These are phyloP conservation scores for Kodamaea laetipori DNA, from an alignment of 805 yeast genomes.

Conservation along the genomic window DNA sequence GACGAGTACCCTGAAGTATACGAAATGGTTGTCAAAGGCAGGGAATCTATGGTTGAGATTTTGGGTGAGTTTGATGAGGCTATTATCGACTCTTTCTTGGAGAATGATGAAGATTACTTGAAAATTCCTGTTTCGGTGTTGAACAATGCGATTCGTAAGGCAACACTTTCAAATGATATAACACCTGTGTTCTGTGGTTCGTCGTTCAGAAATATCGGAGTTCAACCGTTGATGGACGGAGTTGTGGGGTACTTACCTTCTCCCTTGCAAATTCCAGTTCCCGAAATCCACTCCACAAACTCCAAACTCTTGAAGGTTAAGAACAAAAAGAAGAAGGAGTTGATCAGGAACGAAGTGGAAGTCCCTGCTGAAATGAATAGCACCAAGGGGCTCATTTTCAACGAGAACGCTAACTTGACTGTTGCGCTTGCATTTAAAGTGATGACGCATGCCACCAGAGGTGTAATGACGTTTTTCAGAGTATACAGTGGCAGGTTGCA, in stretches of 20 bases:
- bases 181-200: conserved; percentile 92
- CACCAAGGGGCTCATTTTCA: conserved; percentile 51
- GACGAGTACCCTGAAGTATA: conserved; percentile 29
- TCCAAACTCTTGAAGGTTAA: conserved; percentile 17
- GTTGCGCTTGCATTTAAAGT: conserved; percentile 92
- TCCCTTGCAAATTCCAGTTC: conserved; percentile 64
- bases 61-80: conserved; percentile 80
- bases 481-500: conserved; percentile 81
- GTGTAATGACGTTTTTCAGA: conserved; percentile 80
- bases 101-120: conserved; percentile 67
- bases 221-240: conserved; percentile 90
- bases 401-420: conserved; percentile 59
- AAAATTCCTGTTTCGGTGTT: conserved; percentile 57
- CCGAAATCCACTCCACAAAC: conserved; percentile 47
- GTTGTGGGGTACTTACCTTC: conserved; percentile 77
- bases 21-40: conserved; percentile 54
- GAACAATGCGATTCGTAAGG: conserved; percentile 60
- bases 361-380: conserved; percentile 43
- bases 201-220: conserved; percentile 89
- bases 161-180: conserved; percentile 58
- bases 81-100: conserved; percentile 75
- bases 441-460: conserved; percentile 78
- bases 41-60: conserved; percentile 81
- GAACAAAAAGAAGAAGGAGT: conserved; percentile 20
- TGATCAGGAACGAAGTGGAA: conserved; percentile 13